Base-by-base conservation (phyloP, 495 filamentous ascomycete genomes). In the Aspergillus bridgeri region DNA sequence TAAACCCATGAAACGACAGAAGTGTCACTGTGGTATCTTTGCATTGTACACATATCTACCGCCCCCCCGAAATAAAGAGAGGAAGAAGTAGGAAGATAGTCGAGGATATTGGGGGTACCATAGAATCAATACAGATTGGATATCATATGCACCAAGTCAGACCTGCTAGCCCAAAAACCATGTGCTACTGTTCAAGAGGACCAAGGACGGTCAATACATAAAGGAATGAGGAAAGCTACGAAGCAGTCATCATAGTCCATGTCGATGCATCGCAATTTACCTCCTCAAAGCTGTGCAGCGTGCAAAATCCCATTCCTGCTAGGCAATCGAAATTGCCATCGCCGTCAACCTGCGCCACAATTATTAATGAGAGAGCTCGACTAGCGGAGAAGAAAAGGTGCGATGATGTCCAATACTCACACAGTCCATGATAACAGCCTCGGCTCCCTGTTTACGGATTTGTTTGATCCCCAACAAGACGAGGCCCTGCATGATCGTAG, bases 401-500 rank as follows among this genome's bases (percentile, higher is more conserved):
- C 18, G 20, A 33, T 24, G 42, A 45, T 42, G 9, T 25, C 29
- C 8, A 19, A 33, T 29, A 79, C 86, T 72, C 74, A 91, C 89
- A 80, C 88, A 90, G 66, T 91, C 90, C 60, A 94, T 69, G 11
- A 91, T 70, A 48, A 89, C 86, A 42, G 83, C 83, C 52, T 81
- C 79, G 48, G 86, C 83, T 56, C 86, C 87, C 58, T 90, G 82
- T 62, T 83, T 82, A 64, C 92, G 92, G 66, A 90, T 87, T 75
- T 94, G 89, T 59, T 86, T 82, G 64, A 95, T 86, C 3, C 88
- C 91, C 66, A 95, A 79, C 54, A 95, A 71, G 11, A 91, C 87
- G 58, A 96, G 73, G 0, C 90, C 90, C 73, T 96, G 90, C 62
- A 96, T 73, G 33, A 94, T 70, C 0, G 79, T 86, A 13, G 86